Base-by-base conservation (phyloP, 23 red algal genomes). In the Gracilaria caudata region DNA sequence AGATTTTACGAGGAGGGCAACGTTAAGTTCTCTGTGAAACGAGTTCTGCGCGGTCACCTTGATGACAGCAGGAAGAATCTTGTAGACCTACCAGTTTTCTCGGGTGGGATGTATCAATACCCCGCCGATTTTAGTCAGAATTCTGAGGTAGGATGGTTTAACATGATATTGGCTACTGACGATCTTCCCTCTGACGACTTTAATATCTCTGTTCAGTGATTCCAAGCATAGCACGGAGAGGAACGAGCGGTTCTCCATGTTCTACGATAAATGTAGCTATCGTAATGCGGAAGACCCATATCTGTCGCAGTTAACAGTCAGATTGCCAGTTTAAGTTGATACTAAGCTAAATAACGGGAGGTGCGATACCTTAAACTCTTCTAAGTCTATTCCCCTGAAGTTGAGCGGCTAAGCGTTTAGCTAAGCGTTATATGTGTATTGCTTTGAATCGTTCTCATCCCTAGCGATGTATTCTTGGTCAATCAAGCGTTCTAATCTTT, bases 401-500 rank as follows among this genome's bases (percentile, higher is more conserved):
- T 17, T 53, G 19, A 53, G 49, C 14, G 7, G 13, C 49, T 53
- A 7, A 8, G 19, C 13, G 6, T 13, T 29, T 35, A 8, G 13
- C 86, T 88, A 98, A 28, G 81, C 80, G 25, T 86, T 46, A 72
- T 98, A 98, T 78, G 34, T 55, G 63, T 98, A 98, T 82, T 83
- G 40, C 23, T 88, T 68, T 44, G 92, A 80, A 80, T 94, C 90
- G 19, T 80, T 75, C 19, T 79, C 44, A 44, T 94, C 92, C 38
- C 96, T 84, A 26, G 76, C 83, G 23, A 98, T 63, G 75, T 95
- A 98, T 49, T 95, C 92, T 43, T 87, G 81, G 33, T 98, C 90
- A 82, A 98, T 94, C 51, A 98, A 73, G 16, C 80, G 79, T 57
- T 98, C 96, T 40, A 98, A 68, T 53, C 96, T 86, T 36, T 86